Percentiles rank a stretch among this genome's conserved stretches.
phyloP scores from a whole-genome alignment of 108 stramenopile species.

The Pseudonitzschia pungens region DNA sequence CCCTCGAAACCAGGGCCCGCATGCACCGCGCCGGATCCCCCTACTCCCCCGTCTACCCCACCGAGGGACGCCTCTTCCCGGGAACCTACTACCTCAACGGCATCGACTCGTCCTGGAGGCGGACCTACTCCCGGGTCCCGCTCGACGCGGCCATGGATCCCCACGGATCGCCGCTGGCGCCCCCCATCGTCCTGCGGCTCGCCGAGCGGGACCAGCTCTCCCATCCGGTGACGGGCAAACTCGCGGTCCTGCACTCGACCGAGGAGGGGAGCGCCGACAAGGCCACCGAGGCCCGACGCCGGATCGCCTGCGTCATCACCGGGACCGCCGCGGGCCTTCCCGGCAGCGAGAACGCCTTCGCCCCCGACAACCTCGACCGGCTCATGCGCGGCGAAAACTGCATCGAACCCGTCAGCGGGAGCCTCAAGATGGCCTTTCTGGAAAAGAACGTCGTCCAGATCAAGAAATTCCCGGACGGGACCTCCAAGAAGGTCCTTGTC shows the following conservation, averaged over 20 bases:
- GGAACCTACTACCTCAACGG: constrained; percentile 91
- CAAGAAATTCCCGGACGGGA: constrained; percentile 69
- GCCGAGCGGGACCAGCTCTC: constrained; percentile 62
- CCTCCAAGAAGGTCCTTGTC: constrained; percentile 54
- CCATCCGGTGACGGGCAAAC: constrained; percentile 69
- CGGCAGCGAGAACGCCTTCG: constrained; percentile 71
- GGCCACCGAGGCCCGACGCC: constrained; percentile 49
- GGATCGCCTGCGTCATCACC: constrained; percentile 88
- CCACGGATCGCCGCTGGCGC: constrained; percentile 63
- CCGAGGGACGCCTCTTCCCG: constrained; percentile 79
- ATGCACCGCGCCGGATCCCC: constrained; percentile 85
- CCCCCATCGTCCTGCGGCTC: constrained; percentile 71
- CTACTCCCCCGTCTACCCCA: constrained; percentile 87
- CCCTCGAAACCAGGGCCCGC: constrained; percentile 85
- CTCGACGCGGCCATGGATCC: constrained; percentile 57
- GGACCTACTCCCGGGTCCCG: constrained; percentile 82
- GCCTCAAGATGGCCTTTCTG: constrained; percentile 70
- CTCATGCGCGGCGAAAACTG: constrained; percentile 81
- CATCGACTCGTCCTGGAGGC: constrained; percentile 77
- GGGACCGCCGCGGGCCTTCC: constrained; percentile 94
- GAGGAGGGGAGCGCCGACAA: constrained; percentile 51
- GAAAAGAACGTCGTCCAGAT: constrained; percentile 94
- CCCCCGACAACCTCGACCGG: constrained; percentile 67
- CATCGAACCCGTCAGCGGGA: constrained; percentile 70
- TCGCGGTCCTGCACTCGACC: constrained; percentile 52